phyloP scores from a whole-genome alignment of 768 basidiomycete genomes.

The Roridomyces roridus region DNA sequence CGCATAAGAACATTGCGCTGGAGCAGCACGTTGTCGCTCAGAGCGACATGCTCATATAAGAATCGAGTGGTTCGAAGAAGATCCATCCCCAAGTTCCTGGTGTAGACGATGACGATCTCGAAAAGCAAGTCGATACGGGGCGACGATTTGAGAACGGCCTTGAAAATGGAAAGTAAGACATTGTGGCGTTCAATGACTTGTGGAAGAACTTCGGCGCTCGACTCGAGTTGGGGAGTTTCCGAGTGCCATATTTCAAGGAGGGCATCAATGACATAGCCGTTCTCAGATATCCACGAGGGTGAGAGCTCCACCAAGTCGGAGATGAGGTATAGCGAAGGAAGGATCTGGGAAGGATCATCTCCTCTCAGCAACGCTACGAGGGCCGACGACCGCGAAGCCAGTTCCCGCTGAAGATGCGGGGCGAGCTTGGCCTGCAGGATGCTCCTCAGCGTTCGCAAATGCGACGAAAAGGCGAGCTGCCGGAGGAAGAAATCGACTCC shows the following conservation, averaged over 20 bases:
- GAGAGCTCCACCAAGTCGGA: constrained; percentile 74
- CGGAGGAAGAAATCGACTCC: constrained; percentile 86
- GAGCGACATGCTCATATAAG: constrained; percentile 84
- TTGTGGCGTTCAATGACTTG: constrained; percentile 66
- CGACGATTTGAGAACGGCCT: constrained; percentile 68
- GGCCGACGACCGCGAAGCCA: constrained; percentile 61
- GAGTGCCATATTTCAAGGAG: constrained; percentile 77
- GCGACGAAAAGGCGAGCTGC: constrained; percentile 77
- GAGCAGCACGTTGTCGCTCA: constrained; percentile 68
- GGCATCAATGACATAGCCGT: constrained; percentile 70
- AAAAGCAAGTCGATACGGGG: constrained; percentile 89
- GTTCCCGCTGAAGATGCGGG: constrained; percentile 72
- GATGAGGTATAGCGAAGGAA: constrained; percentile 79
- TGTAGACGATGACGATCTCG: constrained; percentile 83
- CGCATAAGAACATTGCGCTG: constrained; percentile 85
- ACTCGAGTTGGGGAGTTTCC: constrained; percentile 53
- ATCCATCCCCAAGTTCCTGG: constrained; percentile 82
- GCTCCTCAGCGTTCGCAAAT: constrained; percentile 83
- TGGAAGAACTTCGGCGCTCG: constrained; percentile 45
- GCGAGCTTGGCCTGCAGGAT: constrained; percentile 83
- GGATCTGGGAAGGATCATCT: constrained; percentile 54
- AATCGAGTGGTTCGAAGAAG: constrained; percentile 80
- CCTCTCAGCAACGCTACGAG: constrained; percentile 62
- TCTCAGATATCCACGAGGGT: constrained; percentile 74
- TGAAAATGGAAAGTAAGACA: constrained; percentile 79